Conservation (phyloP, 148 eudicot genomes). For the Drosera capensis region DNA sequence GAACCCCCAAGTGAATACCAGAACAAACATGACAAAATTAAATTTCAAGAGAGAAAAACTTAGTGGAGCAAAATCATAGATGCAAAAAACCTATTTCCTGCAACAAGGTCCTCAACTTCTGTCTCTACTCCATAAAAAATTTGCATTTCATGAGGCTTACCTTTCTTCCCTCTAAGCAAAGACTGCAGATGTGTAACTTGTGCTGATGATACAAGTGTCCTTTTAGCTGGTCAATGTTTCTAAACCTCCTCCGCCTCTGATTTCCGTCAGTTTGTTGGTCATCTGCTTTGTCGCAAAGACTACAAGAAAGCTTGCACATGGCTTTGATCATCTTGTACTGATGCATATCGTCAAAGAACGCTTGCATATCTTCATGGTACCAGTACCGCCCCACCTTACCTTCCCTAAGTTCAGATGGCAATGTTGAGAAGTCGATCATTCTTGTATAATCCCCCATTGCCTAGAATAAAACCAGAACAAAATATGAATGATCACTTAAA, state of each 20-base stretch:
- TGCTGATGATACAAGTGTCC: slow-evolving; percentile 72
- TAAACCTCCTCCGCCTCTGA: slow-evolving; percentile 39
- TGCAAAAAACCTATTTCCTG: neutral
- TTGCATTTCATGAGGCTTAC: slow-evolving; percentile 19
- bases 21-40: neutral
- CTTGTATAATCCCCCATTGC: slow-evolving; percentile 71
- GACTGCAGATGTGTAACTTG: slow-evolving; percentile 61
- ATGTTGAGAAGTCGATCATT: slow-evolving; percentile 49
- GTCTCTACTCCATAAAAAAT: no score
- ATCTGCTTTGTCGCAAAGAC: slow-evolving; percentile 53
- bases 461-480: slow-evolving; percentile 15
- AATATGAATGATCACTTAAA: no score
- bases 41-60: neutral
- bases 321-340: slow-evolving; percentile 78
- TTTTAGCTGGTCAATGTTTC: slow-evolving; percentile 64
- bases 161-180: slow-evolving; percentile 76
- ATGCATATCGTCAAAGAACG: slow-evolving; percentile 68
- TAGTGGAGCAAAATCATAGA: neutral
- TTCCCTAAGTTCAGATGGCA: slow-evolving; percentile 54
- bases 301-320: slow-evolving; percentile 90
- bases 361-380: slow-evolving; percentile 77
- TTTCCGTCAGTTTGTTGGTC: no score
- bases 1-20: neutral
- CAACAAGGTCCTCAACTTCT: neutral
- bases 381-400: slow-evolving; percentile 64